phyloP scores from a whole-genome alignment of 352 stramenopile genomes.

The Phytopythium sindhum region DNA sequence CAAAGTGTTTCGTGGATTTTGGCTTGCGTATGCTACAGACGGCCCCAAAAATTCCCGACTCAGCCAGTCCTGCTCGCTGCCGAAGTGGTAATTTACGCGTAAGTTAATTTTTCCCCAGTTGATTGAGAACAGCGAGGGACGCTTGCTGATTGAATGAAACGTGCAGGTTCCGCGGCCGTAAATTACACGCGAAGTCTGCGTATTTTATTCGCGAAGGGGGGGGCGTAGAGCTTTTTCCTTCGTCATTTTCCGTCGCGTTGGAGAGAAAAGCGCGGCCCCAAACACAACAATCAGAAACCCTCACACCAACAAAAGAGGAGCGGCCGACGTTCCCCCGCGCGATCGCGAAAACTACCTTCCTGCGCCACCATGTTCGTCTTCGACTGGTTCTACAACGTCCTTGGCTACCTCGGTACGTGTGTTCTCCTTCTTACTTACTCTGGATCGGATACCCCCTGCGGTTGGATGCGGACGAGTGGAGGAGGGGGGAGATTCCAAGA shows the following conservation, averaged over 20 bases:
- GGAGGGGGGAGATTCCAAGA: too few species aligned
- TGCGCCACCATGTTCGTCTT: conserved; percentile 88
- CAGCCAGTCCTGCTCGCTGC: too few species aligned
- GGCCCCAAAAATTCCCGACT: not conserved
- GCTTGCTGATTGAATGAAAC: not conserved
- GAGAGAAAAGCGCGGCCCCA: not conserved
- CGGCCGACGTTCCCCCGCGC: too few species aligned
- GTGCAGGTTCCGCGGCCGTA: too few species aligned
- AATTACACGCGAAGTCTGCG: not conserved
- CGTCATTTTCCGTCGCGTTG: conserved; percentile 1
- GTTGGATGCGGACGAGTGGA: not conserved
- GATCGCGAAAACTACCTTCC: not conserved
- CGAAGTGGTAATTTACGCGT: not conserved
- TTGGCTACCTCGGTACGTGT: conserved; percentile 89
- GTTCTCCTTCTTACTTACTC: too few species aligned
- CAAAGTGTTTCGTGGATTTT: conserved; percentile 49
- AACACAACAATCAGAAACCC: conserved; percentile 8
- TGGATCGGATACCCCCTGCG: too few species aligned
- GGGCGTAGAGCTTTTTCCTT: not conserved
- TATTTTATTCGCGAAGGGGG: not conserved
- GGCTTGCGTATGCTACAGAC: not conserved
- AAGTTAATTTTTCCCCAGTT: not conserved
- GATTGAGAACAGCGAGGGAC: not conserved
- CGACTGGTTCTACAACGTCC: conserved; percentile 95
- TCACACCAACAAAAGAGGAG: not conserved